Evolutionary conservation across 768 basidiomycete species (phyloP), one percentile per base, ranked within the genome.

Genomic region (Panaeolus papilionaceus): DNA sequence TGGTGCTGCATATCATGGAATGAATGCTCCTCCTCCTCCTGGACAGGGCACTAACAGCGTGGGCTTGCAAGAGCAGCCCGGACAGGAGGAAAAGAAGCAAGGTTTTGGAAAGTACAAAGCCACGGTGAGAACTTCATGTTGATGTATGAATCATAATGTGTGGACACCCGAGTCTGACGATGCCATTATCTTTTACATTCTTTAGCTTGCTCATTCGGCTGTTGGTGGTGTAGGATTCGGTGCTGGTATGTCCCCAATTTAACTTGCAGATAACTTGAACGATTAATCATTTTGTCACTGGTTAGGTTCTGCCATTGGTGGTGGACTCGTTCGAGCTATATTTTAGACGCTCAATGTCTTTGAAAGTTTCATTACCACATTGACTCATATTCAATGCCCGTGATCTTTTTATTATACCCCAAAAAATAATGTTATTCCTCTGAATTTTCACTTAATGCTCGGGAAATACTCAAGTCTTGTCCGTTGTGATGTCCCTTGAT

Each of bases 141-240:
- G 16, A 64, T 4, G 37, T 47, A 23, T 51, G 45, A 47, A 51
- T 7, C 54, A 33, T 14, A 51, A 26, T 26, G 20, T 51, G 47
- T 58, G 54, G 20, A 11, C 28, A 33, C 12, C 14, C 26, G 26
- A 12, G 28, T 33, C 28, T 64, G 14, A 49, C 38, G 63, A 42
- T 38, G 45, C 23, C 37, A 20, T 38, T 58, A 28, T 58, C 23
- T 58, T 58, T 37, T 23, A 23, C 44, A 14, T 18, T 14, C 65
- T 40, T 18, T 67, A 84, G 88, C 79, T 89, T 82, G 88, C 87
- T 1, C 79, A 87, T 66, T 85, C 87, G 38, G 88, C 88, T 14
- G 88, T 82, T 18, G 91, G 92, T 37, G 92, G 92, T 74, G 87
- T 88, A 65, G 92, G 92, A 0, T 92, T 92, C 70, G 92, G 92